A percentile compares a stretch with the other conserved stretches of the same genome.
Conservation (phyloP, 2,329 filamentous ascomycete genomes). For the Aspergillus pseudoviridinutans region DNA sequence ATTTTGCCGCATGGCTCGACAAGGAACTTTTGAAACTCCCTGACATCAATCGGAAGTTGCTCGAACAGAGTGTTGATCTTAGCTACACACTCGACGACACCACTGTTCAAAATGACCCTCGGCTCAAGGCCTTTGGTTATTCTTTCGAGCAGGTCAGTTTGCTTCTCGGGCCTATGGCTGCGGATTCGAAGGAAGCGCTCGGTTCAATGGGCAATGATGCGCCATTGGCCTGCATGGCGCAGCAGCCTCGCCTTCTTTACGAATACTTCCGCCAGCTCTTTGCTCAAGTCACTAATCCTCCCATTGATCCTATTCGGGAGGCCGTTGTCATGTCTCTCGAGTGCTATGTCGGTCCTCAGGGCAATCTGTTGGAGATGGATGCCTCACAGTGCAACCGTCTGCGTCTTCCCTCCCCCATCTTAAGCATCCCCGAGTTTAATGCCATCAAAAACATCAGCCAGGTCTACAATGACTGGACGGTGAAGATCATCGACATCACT, state of each 20-base stretch:
- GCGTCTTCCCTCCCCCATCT: constrained; percentile 79
- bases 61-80: constrained; percentile 57
- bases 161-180: constrained; percentile 90
- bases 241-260: constrained; percentile 81
- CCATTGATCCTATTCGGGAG: constrained; percentile 94
- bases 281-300: constrained; percentile 95
- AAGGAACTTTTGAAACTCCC: constrained; percentile 79
- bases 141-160: constrained; percentile 93
- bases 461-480: constrained; percentile 74
- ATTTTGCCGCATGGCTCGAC: constrained; percentile 86
- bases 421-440: constrained; percentile 89
- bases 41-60: constrained; percentile 62
- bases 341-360: constrained; percentile 93
- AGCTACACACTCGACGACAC: constrained; percentile 62
- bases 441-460: constrained; percentile 72
- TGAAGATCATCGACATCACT: constrained; percentile 86
- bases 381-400: constrained; percentile 81
- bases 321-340: constrained; percentile 98
- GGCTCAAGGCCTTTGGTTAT: constrained; percentile 85
- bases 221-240: constrained; percentile 84
- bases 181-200: constrained; percentile 93
- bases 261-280: constrained; percentile 98
- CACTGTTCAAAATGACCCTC: constrained; percentile 76
- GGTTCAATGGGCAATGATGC: constrained; percentile 98
- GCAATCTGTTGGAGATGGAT: constrained; percentile 92